Percentiles rank a stretch among this genome's conserved stretches.
phyloP scores from a whole-genome alignment of 345 rosid species.

The Salix dunnii region DNA sequence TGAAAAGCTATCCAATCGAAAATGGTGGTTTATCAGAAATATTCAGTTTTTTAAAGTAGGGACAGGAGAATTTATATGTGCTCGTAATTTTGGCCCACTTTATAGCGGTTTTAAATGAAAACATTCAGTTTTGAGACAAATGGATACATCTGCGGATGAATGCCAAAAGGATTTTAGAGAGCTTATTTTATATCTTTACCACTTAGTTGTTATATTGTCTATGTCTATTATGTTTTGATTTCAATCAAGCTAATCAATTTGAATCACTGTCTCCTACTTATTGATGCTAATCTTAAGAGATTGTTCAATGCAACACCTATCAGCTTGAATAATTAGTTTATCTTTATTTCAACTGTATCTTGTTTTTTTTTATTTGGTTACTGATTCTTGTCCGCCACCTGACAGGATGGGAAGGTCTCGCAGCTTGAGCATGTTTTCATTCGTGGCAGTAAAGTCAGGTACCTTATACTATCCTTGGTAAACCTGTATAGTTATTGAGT shows the following conservation, averaged over 20 bases:
- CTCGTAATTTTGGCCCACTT: neutral
- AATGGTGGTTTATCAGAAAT: too few species aligned
- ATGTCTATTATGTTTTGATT: neutral
- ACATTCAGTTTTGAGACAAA: neutral
- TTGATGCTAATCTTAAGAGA: neutral
- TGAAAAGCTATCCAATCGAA: too few species aligned
- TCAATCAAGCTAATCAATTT: neutral
- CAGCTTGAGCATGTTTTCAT: constrained; percentile 98
- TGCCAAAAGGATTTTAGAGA: neutral
- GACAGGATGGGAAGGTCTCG: constrained; percentile 91
- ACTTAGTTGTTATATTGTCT: neutral
- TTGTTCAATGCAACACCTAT: neutral
- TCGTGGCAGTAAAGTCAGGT: constrained; percentile 99
- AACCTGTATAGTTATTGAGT: neutral
- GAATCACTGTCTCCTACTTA: neutral
- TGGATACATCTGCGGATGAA: neutral
- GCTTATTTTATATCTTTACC: neutral
- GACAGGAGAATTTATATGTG: neutral
- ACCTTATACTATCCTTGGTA: neutral
- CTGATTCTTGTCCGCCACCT: neutral
- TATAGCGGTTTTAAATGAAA: neutral
- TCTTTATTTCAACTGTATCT: neutral
- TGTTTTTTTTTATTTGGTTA: neutral
- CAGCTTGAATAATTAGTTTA: neutral
- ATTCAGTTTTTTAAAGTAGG: neutral